Evolutionary conservation across 257 asterid genomes (phyloP).

Genomic region (Plantago elongata): DNA sequence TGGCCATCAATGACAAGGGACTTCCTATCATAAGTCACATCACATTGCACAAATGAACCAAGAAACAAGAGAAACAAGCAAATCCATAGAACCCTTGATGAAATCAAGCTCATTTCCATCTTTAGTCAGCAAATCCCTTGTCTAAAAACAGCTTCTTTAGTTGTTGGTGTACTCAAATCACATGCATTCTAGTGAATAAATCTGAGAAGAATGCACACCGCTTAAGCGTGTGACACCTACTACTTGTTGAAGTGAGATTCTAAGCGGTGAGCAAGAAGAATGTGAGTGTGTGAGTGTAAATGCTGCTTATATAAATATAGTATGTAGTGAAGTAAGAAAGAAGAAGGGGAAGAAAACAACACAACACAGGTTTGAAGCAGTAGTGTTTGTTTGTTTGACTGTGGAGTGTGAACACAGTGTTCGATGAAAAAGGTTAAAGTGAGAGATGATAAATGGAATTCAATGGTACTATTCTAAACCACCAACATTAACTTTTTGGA

Average conservation of each 20-base stretch:
- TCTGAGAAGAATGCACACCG: background rate
- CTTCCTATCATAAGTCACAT: slow-evolving; percentile 67
- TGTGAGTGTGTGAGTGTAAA: slow-evolving; percentile 17
- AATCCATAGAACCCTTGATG: slow-evolving; percentile 41
- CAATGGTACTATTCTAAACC: background rate
- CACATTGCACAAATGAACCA: slow-evolving; percentile 46
- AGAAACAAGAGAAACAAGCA: slow-evolving; percentile 35
- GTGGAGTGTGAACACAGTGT: slow-evolving; percentile 28
- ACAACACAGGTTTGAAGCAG: slow-evolving; percentile 13
- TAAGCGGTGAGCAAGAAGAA: slow-evolving; percentile 15
- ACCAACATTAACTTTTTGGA: background rate
- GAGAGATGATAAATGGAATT: slow-evolving; percentile 9
- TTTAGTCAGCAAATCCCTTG: background rate
- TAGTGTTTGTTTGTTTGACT: slow-evolving; percentile 19
- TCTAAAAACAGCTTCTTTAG: slow-evolving; percentile 10
- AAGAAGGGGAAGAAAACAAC: too few relatives aligned
- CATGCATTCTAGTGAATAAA: background rate
- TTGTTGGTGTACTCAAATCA: background rate
- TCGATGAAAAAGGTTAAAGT: slow-evolving; percentile 7
- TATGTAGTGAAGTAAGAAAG: too few relatives aligned
- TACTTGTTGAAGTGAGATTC: background rate
- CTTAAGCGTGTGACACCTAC: background rate
- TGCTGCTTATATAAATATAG: slow-evolving; percentile 14
- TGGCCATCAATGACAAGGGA: slow-evolving; percentile 64
- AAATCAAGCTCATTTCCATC: slow-evolving; percentile 33